Percentiles rank a stretch among this genome's conserved stretches.
Conservation (phyloP, 2,329 filamentous ascomycete species). For the Neopestalotiopsis sp. region DNA sequence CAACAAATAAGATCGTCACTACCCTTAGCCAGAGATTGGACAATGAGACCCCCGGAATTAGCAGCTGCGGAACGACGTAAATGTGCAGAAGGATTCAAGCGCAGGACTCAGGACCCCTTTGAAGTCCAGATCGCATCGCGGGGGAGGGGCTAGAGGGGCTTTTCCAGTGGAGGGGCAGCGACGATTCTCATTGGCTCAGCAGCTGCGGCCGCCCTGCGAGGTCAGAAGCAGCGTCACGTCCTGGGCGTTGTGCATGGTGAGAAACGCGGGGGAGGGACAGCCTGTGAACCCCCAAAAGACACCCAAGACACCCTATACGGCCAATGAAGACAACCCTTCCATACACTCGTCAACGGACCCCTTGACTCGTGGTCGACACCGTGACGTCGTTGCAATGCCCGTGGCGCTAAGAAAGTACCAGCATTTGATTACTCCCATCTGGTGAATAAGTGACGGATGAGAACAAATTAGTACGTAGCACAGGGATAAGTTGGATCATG, state of each 20-base stretch:
- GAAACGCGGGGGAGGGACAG: constrained; percentile 6
- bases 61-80: constrained; percentile 9
- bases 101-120: neutral
- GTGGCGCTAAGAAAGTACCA: neutral
- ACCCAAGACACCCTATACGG: neutral
- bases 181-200: neutral
- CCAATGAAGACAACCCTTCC: constrained; percentile 1
- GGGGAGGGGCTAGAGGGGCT: constrained; percentile 7
- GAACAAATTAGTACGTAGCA: neutral
- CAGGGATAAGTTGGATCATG: neutral
- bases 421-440: neutral
- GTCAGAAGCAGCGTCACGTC: neutral
- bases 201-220: neutral
- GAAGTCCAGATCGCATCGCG: neutral
- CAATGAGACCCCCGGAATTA: neutral
- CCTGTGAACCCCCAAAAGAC: neutral
- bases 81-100: constrained; percentile 2
- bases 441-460: neutral
- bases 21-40: neutral
- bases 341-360: neutral
- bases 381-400: constrained; percentile 11
- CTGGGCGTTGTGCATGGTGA: neutral
- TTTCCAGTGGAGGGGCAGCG: constrained; percentile 7
- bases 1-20: constrained; percentile 7
- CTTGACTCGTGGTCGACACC: neutral